A percentile compares a stretch with the other conserved stretches of the same genome.
These are phyloP conservation scores for Saksenaea oblongispora DNA, from an alignment of 371 early-diverging fungal species.

Conservation along the genomic window DNA sequence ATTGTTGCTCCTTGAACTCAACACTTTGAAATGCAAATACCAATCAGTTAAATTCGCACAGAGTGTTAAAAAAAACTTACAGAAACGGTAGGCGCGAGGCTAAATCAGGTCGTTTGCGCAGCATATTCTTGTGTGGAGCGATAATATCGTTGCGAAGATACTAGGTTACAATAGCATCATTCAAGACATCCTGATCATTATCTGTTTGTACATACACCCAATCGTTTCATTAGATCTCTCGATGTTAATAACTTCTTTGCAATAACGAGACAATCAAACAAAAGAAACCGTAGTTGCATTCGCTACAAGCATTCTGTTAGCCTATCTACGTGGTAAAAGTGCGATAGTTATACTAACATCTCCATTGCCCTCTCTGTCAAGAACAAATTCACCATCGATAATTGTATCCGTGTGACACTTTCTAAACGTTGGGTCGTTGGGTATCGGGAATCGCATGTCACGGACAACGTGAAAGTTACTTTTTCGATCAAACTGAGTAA, in stretches of 20 bases:
- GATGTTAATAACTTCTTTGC: constrained; percentile 52
- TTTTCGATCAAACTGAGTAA: constrained; percentile 80
- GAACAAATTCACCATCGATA: constrained; percentile 92
- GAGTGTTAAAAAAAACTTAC: constrained; percentile 35
- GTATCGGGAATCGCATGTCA: constrained; percentile 70
- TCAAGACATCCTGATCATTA: background rate
- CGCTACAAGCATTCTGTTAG: constrained; percentile 3
- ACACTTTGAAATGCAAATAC: constrained; percentile 34
- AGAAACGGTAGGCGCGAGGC: constrained; percentile 58
- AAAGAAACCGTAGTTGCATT: constrained; percentile 54
- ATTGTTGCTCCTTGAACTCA: constrained; percentile 70
- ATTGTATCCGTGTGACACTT: constrained; percentile 76
- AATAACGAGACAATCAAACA: constrained; percentile 79
- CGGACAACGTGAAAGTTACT: constrained; percentile 75
- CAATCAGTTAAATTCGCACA: background rate
- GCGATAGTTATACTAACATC: constrained; percentile 29
- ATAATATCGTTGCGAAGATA: constrained; percentile 67
- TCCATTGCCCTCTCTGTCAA: constrained; percentile 70
- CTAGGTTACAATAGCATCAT: constrained; percentile 33
- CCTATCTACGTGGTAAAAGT: no score
- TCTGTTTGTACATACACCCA: constrained; percentile 63
- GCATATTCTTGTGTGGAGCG: constrained; percentile 63
- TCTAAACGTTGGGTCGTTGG: constrained; percentile 41
- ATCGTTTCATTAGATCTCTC: constrained; percentile 62
- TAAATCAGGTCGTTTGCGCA: constrained; percentile 46